Conservation (phyloP, 1,284 basidiomycete species). For the Cystobasidium slooffiae region DNA sequence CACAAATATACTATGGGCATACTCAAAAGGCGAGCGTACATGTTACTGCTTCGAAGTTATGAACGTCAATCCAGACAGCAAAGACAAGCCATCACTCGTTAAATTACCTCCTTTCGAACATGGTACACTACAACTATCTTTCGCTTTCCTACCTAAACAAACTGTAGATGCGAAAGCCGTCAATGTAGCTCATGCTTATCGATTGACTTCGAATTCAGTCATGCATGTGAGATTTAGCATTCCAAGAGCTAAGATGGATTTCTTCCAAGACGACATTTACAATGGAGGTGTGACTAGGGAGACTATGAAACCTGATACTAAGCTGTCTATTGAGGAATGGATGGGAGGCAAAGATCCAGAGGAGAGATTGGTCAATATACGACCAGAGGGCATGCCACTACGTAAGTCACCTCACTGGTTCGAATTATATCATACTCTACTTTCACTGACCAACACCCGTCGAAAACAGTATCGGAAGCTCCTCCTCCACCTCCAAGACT, state of each 20-base stretch:
- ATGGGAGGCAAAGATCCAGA: constrained; percentile 52
- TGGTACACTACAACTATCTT: constrained; percentile 57
- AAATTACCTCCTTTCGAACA: constrained; percentile 58
- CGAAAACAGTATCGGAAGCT: constrained; percentile 38
- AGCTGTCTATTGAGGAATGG: constrained; percentile 54
- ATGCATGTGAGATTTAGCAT: constrained; percentile 60
- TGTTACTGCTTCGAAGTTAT: constrained; percentile 59
- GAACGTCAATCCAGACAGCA: constrained; percentile 42
- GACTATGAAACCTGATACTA: constrained; percentile 42
- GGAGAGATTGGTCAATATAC: constrained; percentile 51
- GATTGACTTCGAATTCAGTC: constrained; percentile 85
- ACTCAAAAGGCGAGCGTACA: constrained; percentile 60
- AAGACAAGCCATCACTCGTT: constrained; percentile 47
- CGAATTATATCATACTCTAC: not conserved
- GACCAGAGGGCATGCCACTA: constrained; percentile 57
- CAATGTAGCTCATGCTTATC: constrained; percentile 67
- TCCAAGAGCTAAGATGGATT: constrained; percentile 58
- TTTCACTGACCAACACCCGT: not conserved
- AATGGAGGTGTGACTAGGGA: constrained; percentile 40
- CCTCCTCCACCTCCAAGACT: constrained; percentile 23
- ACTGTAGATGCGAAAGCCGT: constrained; percentile 64
- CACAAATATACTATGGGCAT: constrained; percentile 59
- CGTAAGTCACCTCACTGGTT: constrained; percentile 50
- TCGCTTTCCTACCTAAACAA: constrained; percentile 58
- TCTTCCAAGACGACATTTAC: constrained; percentile 63